Conservation (phyloP, 768 basidiomycete genomes). For the Mycena epipterygia region DNA sequence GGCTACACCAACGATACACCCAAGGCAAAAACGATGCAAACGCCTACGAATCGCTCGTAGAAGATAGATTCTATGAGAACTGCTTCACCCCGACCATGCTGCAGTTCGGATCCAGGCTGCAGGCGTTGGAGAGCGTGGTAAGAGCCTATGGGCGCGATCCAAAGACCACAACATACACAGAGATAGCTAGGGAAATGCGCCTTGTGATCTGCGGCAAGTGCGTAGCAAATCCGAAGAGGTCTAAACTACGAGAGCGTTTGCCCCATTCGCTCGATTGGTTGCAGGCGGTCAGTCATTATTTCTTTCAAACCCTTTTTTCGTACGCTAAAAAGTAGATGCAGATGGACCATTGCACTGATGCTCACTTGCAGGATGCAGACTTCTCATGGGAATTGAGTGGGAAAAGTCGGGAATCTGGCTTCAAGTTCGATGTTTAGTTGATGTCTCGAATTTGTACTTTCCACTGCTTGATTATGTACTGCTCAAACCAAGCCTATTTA, state of each 20-base stretch:
- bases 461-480: not conserved
- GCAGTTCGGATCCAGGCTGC: not conserved
- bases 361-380: not conserved
- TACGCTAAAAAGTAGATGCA: not conserved
- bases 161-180: constrained; percentile 4
- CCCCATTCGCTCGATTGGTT: constrained; percentile 1
- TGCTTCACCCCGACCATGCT: constrained; percentile 7
- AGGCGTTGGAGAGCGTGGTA: constrained; percentile 11
- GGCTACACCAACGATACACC: not conserved
- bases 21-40: not conserved
- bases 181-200: constrained; percentile 3
- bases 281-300: constrained; percentile 10
- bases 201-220: constrained; percentile 1
- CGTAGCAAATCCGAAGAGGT: not conserved
- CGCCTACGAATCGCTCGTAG: not conserved
- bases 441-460: not conserved
- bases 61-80: not conserved
- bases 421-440: too few species aligned
- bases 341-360: not conserved
- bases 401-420: not conserved
- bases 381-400: constrained; percentile 2
- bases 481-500: not conserved
- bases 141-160: constrained; percentile 10
- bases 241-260: not conserved
- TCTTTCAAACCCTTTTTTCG: not conserved